phyloP scores from a whole-genome alignment of 1,284 basidiomycete genomes.

The Gymnopus androsaceus region DNA sequence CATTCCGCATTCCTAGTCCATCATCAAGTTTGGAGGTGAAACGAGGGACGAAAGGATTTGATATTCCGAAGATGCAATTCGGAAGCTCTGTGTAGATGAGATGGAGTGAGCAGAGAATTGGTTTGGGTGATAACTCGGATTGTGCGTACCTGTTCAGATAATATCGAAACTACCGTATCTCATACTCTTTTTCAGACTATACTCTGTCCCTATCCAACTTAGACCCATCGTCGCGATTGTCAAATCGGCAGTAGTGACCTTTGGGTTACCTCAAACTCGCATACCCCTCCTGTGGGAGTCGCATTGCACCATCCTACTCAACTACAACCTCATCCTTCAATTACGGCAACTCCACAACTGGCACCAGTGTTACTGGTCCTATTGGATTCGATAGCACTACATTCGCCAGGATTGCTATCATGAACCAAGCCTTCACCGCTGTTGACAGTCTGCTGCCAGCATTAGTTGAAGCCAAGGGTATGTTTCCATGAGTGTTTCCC shows the following conservation, averaged over 20 bases:
- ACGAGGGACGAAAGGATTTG: background rate
- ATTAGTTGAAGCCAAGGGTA: too few species aligned
- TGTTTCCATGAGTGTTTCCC: too few species aligned
- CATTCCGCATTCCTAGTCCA: background rate
- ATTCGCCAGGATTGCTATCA: constrained; percentile 38
- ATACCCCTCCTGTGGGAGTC: constrained; percentile 28
- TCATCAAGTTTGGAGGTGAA: background rate
- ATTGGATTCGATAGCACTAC: constrained; percentile 36
- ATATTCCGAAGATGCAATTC: background rate
- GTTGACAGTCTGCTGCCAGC: too few species aligned
- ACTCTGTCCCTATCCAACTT: constrained; percentile 37
- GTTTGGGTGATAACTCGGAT: constrained; percentile 19
- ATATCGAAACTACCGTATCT: background rate
- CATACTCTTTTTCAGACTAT: constrained; percentile 28
- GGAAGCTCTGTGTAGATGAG: background rate
- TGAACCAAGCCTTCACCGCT: constrained; percentile 35
- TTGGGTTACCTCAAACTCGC: constrained; percentile 38
- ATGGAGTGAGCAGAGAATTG: constrained; percentile 16
- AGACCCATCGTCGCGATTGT: constrained; percentile 35
- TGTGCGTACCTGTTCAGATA: constrained; percentile 9
- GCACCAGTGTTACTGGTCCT: constrained; percentile 38
- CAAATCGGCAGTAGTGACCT: constrained; percentile 43
- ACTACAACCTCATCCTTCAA: constrained; percentile 28
- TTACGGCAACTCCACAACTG: constrained; percentile 38
- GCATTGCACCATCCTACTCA: constrained; percentile 23